A percentile compares a stretch with the other conserved stretches of the same genome.
Evolutionary conservation across 2,329 filamentous ascomycete genomes (phyloP).

Genomic region (Ciborinia camelliae): DNA sequence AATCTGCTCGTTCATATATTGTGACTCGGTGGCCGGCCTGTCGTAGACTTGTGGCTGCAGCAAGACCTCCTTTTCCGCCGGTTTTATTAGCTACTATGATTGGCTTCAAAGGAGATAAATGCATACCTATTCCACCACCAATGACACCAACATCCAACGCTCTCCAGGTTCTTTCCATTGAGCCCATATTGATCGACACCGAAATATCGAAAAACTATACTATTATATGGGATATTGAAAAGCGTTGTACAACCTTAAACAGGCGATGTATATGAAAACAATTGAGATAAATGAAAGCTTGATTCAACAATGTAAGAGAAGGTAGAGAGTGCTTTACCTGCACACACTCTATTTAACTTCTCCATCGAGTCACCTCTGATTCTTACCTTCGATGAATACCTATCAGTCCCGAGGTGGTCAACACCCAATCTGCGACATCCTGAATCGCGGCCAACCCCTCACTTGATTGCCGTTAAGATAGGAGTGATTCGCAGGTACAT

Average conservation of each 20-base stretch:
- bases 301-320: background rate
- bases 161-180: constrained; percentile 4
- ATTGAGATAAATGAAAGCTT: background rate
- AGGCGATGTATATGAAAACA: background rate
- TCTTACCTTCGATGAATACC: background rate
- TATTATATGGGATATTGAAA: background rate
- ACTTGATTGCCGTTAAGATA: constrained; percentile 10
- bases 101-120: too few species aligned
- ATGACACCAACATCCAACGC: constrained; percentile 17
- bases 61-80: constrained; percentile 44
- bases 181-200: background rate
- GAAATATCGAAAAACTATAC: background rate
- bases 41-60: constrained; percentile 49
- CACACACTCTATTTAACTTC: constrained; percentile 7
- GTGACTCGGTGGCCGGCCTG: constrained; percentile 54
- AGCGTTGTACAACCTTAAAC: background rate
- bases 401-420: constrained; percentile 1
- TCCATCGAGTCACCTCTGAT: background rate
- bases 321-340: background rate
- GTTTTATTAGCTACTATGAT: background rate
- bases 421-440: background rate
- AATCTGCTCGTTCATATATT: constrained; percentile 65
- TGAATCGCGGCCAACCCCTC: background rate
- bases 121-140: constrained; percentile 20
- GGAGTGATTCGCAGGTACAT: constrained; percentile 4